These are phyloP conservation scores for Aspergillus indologenus DNA, from an alignment of 495 filamentous ascomycete genomes.

Conservation along the genomic window DNA sequence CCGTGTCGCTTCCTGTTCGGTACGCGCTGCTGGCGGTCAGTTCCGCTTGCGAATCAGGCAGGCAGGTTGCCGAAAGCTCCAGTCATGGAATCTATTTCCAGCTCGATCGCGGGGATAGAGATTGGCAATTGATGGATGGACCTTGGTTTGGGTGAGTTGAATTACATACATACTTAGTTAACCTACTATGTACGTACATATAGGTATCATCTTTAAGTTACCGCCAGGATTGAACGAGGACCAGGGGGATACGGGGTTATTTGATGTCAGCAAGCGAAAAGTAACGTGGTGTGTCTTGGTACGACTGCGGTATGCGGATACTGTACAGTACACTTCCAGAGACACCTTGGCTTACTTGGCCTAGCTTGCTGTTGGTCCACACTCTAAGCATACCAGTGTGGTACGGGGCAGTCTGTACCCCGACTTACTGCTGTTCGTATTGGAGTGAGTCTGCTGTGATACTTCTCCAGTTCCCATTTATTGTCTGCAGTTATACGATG, in stretches of 20 bases:
- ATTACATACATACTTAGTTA: too few relatives aligned
- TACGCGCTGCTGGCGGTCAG: background rate
- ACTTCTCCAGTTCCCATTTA: background rate
- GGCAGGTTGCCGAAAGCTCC: background rate
- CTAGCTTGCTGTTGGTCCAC: background rate
- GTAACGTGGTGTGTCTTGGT: too few relatives aligned
- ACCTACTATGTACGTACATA: too few relatives aligned
- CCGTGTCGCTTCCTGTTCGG: background rate
- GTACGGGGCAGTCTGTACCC: background rate
- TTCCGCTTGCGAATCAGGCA: background rate
- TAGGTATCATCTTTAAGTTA: too few relatives aligned
- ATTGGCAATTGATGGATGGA: background rate
- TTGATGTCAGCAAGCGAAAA: too few relatives aligned
- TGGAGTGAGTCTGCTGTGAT: slow-evolving; percentile 2
- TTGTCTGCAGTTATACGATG: background rate
- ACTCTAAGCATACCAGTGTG: background rate
- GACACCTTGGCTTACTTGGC: too few relatives aligned
- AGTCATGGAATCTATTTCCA: background rate
- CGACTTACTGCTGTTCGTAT: slow-evolving; percentile 1
- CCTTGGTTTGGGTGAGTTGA: background rate
- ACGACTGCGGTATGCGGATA: too few relatives aligned
- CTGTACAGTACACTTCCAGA: too few relatives aligned
- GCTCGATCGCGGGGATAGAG: background rate
- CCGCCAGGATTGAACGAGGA: too few relatives aligned
- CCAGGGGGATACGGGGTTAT: too few relatives aligned